Conservation (phyloP, 306 rosid genomes). For the Malus orientalis region DNA sequence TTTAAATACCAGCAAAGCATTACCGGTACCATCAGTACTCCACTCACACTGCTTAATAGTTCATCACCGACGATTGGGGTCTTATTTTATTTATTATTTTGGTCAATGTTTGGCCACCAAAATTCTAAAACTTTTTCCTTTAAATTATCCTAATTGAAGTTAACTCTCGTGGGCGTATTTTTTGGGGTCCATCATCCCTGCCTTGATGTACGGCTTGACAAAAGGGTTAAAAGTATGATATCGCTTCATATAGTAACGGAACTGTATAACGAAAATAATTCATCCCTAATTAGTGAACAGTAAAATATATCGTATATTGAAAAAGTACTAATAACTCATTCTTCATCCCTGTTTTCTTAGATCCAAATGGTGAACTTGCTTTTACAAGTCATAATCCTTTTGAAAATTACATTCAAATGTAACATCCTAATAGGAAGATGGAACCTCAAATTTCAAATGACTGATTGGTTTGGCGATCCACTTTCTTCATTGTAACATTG, state of each 20-base stretch:
- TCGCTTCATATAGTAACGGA: no score
- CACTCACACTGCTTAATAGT: neutral
- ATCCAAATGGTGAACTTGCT: neutral
- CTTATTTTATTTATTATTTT: neutral
- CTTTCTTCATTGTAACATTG: neutral
- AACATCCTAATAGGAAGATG: neutral
- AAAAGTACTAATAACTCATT: neutral
- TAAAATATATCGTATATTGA: no score
- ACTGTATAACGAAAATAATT: no score
- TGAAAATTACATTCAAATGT: neutral
- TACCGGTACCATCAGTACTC: neutral
- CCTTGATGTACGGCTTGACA: neutral
- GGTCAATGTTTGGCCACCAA: neutral
- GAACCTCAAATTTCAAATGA: neutral
- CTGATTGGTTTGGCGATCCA: neutral
- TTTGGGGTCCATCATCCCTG: neutral
- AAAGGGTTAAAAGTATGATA: neutral
- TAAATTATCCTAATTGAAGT: neutral
- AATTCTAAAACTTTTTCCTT: neutral
- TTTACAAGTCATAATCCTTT: neutral
- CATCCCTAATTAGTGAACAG: no score
- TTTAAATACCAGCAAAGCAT: neutral
- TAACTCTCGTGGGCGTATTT: no score
- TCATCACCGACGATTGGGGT: constrained; percentile 1
- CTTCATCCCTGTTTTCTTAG: neutral